Percentiles rank a stretch among this genome's conserved stretches.
These are phyloP conservation scores for Exophiala alcalophila DNA, from an alignment of 2,329 filamentous ascomycete species.

Conservation along the genomic window DNA sequence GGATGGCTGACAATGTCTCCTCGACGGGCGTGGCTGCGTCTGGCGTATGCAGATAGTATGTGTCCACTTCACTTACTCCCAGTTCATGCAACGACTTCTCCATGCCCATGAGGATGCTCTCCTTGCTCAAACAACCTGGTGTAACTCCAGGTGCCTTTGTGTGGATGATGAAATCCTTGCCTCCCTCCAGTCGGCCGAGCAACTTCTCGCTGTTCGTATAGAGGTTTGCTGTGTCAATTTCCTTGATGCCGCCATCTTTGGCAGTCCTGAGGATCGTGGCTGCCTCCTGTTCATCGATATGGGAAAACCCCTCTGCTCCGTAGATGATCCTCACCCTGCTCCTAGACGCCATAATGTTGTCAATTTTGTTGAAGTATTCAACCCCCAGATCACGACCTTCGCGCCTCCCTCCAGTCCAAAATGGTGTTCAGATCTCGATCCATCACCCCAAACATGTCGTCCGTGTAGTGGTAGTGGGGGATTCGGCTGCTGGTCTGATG, in stretches of 20 bases:
- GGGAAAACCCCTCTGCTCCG: neutral
- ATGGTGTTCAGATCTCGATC: neutral
- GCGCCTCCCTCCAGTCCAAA: neutral
- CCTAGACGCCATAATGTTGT: neutral
- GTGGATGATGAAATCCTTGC: constrained; percentile 2
- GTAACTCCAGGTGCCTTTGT: constrained; percentile 10
- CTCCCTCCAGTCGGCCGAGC: neutral
- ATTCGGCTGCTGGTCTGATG: no score
- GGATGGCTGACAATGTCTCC: constrained; percentile 35
- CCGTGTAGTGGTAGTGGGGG: no score
- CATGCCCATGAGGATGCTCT: constrained; percentile 2
- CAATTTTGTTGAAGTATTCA: neutral
- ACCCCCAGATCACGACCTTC: neutral
- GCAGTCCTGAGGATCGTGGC: neutral
- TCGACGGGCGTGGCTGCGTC: constrained; percentile 35
- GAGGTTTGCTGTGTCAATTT: constrained; percentile 7
- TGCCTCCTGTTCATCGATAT: constrained; percentile 1
- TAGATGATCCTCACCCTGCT: constrained; percentile 4
- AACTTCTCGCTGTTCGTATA: constrained; percentile 4
- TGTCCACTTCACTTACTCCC: constrained; percentile 25
- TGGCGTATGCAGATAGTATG: constrained; percentile 38
- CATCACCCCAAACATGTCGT: neutral
- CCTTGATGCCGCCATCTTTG: constrained; percentile 1
- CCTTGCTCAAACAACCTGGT: neutral
- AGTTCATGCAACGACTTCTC: constrained; percentile 2